phyloP scores from a whole-genome alignment of 176 grass and related monocot species.

The Hsuehochloa calcarea region DNA sequence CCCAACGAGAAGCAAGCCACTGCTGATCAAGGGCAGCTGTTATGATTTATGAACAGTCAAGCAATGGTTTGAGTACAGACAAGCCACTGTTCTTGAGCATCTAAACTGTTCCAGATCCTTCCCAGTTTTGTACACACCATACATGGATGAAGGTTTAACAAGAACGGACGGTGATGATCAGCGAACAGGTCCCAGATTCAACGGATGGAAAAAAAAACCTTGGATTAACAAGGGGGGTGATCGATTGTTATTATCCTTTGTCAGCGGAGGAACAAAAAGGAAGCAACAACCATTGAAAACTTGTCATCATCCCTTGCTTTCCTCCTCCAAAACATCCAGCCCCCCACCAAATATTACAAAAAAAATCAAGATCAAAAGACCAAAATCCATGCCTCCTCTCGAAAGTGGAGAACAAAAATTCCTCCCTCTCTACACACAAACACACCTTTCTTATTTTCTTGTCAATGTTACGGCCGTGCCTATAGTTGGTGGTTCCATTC shows the following conservation, averaged over 20 bases:
- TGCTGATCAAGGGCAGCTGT: background rate
- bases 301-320: background rate
- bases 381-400: background rate
- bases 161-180: background rate
- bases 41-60: background rate
- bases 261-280: background rate
- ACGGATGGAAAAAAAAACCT: background rate
- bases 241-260: slow-evolving; percentile 3
- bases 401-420: slow-evolving; percentile 19
- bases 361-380: slow-evolving; percentile 11
- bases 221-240: background rate
- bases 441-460: background rate
- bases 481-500: background rate
- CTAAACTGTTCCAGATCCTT: too few relatives aligned
- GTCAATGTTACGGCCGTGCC: slow-evolving; percentile 25
- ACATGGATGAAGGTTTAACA: background rate
- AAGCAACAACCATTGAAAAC: slow-evolving; percentile 43
- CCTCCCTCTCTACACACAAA: background rate
- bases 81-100: background rate
- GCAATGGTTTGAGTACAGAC: background rate
- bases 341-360: background rate
- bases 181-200: background rate
- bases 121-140: too few relatives aligned
- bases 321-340: background rate
- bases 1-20: background rate